A percentile compares a stretch with the other conserved stretches of the same genome.
These are phyloP conservation scores for Pittosporum tobira DNA, from an alignment of 129 eudicot species.

Conservation along the genomic window DNA sequence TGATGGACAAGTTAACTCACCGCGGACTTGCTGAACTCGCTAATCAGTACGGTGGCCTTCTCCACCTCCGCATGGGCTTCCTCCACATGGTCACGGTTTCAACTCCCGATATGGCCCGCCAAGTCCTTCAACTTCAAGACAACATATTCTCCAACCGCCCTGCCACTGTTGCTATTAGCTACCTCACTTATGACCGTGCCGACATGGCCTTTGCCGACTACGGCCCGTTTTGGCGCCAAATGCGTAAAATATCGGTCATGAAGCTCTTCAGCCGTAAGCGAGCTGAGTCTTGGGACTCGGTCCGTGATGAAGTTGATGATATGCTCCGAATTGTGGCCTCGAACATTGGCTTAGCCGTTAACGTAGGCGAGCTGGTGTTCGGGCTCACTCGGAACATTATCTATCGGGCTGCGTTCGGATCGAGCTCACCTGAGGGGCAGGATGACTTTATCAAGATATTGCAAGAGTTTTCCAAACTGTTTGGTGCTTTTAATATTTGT, in stretches of 20 bases:
- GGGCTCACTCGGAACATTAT: constrained; percentile 62
- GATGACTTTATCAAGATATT: constrained; percentile 71
- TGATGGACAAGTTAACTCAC: constrained; percentile 76
- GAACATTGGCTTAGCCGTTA: constrained; percentile 40
- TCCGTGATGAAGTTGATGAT: constrained; percentile 60
- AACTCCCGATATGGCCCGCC: constrained; percentile 52
- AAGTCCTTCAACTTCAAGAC: constrained; percentile 80
- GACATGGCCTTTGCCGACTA: constrained; percentile 96
- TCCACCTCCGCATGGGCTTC: constrained; percentile 70
- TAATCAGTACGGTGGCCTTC: constrained; percentile 56
- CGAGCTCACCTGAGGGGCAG: constrained; percentile 50
- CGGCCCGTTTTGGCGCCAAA: constrained; percentile 96
- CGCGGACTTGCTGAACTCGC: constrained; percentile 64
- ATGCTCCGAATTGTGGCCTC: constrained; percentile 39
- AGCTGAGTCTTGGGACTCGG: constrained; percentile 94
- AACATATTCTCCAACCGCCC: constrained; percentile 79
- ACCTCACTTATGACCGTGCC: constrained; percentile 71
- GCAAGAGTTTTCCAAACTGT: constrained; percentile 76
- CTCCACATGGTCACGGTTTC: constrained; percentile 63
- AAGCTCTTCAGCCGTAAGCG: constrained; percentile 74
- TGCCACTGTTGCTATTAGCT: constrained; percentile 63
- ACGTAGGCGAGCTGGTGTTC: constrained; percentile 71
- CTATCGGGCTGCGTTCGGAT: constrained; percentile 86
- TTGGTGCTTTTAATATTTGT: constrained; percentile 79
- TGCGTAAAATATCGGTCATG: constrained; percentile 86